A percentile compares a stretch with the other conserved stretches of the same genome.
phyloP scores from a whole-genome alignment of 495 filamentous ascomycete genomes.

The Clavariopsis aquatica region DNA sequence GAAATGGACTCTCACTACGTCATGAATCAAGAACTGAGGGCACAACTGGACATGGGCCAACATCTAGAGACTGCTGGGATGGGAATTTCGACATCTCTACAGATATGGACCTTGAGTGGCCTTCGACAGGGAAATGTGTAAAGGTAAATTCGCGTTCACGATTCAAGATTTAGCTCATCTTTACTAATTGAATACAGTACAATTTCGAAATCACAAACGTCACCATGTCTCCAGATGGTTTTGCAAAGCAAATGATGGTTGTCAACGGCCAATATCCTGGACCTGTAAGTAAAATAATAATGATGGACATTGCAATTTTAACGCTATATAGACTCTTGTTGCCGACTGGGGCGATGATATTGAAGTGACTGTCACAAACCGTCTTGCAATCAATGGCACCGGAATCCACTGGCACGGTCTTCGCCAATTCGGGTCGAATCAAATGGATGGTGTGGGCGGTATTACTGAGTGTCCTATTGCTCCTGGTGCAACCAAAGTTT shows the following conservation, averaged over 20 bases:
- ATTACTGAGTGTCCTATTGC: conserved; percentile 48
- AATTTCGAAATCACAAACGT: conserved; percentile 31
- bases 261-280: conserved; percentile 40
- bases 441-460: conserved; percentile 43
- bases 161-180: neutral
- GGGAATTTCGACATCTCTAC: conserved; percentile 23
- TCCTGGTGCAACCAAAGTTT: conserved; percentile 42
- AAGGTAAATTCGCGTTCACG: conserved; percentile 12
- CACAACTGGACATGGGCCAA: conserved; percentile 25
- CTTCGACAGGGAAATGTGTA: conserved; percentile 29
- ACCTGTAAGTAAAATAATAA: conserved; percentile 19
- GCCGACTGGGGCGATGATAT: conserved; percentile 46
- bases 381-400: conserved; percentile 44
- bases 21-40: conserved; percentile 1
- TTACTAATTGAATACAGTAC: conserved; percentile 22
- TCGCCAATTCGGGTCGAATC: conserved; percentile 40
- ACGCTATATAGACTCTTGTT: conserved; percentile 19
- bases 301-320: neutral
- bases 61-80: conserved; percentile 27
- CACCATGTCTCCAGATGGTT: conserved; percentile 33
- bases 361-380: conserved; percentile 42
- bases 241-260: conserved; percentile 21
- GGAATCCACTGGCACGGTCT: conserved; percentile 48
- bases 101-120: conserved; percentile 37
- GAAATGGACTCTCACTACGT: conserved; percentile 13